Evolutionary conservation across 2,329 filamentous ascomycete species (phyloP), one percentile per base, ranked within the genome.

Genomic region (Monascus ruber): DNA sequence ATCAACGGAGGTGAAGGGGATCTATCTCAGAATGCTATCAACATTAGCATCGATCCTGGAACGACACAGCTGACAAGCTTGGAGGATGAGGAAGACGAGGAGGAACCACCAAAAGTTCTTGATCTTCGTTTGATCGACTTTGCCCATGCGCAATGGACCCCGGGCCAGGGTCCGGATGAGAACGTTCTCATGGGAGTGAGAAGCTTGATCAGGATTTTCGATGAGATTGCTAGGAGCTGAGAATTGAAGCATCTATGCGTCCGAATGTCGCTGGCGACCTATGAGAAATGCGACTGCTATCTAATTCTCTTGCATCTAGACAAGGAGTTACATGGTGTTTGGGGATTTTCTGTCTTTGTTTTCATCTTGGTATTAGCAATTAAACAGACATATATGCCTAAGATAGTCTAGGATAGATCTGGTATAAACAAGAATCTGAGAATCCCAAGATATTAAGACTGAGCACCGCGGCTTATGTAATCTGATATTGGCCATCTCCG

Each of bases 111-210:
- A 0, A 80, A 80, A 51, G 76, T 94, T 33, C 85, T 82, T 53
- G 74, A 78, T 8, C 71, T 95, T 36, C 91, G 89, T 56, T 72
- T 98, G 46, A 98, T 98, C 51, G 91, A 98, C 60, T 98, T 98
- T 71, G 91, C 91, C 1, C 91, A 98, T 62, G 91, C 91, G 7
- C 66, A 71, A 36, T 96, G 83, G 80, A 82, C 78, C 1, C 83
- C 85, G 0, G 85, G 86, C 1, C 65, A 82, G 52, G 89, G 89
- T 0, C 81, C 83, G 0, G 91, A 98, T 58, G 81, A 94, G 63
- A 96, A 96, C 55, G 68, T 75, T 9, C 68, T 95, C 27, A 68
- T 68, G 29, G 88, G 88, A 0, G 76, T 95, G 45, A 71, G 79
- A 55, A 89, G 74, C 55, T 66, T 89, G 31, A 70, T 75, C 37